These are phyloP conservation scores for Syzygium aqueum DNA, from an alignment of 345 rosid genomes.

Conservation along the genomic window DNA sequence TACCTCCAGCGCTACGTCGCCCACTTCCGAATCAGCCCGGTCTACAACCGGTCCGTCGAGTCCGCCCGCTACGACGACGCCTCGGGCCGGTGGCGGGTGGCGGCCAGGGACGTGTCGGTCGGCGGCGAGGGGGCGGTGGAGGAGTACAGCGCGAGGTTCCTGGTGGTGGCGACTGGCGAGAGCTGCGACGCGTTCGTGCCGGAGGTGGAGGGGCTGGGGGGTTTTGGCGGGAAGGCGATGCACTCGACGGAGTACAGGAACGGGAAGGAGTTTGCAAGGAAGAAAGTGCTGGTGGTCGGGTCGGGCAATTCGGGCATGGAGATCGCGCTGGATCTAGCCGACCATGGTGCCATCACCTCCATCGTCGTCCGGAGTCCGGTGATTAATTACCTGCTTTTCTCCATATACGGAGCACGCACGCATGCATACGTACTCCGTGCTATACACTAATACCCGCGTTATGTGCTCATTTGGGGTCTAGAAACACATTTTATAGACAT, in stretches of 20 bases:
- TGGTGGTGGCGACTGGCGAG: conserved; percentile 69
- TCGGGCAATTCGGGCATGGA: conserved; percentile 92
- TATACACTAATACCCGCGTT: background rate
- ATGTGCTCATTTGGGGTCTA: background rate
- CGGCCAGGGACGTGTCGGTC: conserved; percentile 28
- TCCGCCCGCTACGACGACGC: conserved; percentile 29
- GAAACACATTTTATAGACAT: background rate
- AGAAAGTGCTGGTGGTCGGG: conserved; percentile 68
- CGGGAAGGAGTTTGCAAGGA: conserved; percentile 31
- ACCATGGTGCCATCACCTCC: conserved; percentile 47
- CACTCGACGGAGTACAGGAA: conserved; percentile 47
- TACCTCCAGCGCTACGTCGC: conserved; percentile 55
- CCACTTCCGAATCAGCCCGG: conserved; percentile 42
- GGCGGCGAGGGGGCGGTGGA: conserved; percentile 16
- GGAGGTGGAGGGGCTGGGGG: conserved; percentile 27
- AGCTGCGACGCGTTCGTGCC: conserved; percentile 31
- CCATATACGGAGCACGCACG: background rate
- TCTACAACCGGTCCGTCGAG: conserved; percentile 34
- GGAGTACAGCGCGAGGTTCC: conserved; percentile 34
- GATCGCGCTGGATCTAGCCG: conserved; percentile 53
- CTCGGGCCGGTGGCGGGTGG: conserved; percentile 32
- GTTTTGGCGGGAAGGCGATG: conserved; percentile 30
- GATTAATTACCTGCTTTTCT: background rate
- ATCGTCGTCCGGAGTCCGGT: conserved; percentile 64
- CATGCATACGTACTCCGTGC: background rate